Evolutionary conservation across 2,329 filamentous ascomycete species (phyloP).

Genomic region (Iodosphaeria phyllophila): DNA sequence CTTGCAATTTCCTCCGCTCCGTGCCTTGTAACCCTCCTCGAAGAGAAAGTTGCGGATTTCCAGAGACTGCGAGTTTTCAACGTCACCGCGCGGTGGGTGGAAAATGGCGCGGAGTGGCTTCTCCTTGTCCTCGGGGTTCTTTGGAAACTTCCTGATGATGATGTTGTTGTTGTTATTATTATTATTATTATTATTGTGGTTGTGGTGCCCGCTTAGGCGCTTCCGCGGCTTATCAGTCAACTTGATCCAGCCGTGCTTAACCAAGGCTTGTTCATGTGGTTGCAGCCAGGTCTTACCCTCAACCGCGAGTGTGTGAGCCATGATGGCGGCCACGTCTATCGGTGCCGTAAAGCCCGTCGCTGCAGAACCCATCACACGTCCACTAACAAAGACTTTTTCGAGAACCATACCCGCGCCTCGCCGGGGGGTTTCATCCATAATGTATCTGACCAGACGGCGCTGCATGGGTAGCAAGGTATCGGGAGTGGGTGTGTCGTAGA

Average conservation of each 20-base stretch:
- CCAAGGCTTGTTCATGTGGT: slow-evolving; percentile 11
- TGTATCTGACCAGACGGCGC: slow-evolving; percentile 19
- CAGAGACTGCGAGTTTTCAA: not conserved
- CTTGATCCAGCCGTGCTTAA: slow-evolving; percentile 18
- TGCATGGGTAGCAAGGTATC: slow-evolving; percentile 24
- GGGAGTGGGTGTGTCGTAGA: slow-evolving; percentile 3
- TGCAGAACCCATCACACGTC: too few relatives aligned
- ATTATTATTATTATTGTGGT: too few relatives aligned
- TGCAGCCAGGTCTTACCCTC: slow-evolving; percentile 19
- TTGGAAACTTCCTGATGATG: slow-evolving; percentile 6
- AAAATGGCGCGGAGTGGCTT: slow-evolving; percentile 21
- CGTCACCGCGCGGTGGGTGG: slow-evolving; percentile 21
- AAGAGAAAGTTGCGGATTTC: slow-evolving; percentile 21
- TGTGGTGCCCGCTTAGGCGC: not conserved
- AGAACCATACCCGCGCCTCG: slow-evolving; percentile 18
- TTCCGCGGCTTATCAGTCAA: not conserved
- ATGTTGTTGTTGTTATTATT: too few relatives aligned
- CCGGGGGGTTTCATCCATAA: slow-evolving; percentile 12
- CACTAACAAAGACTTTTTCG: slow-evolving; percentile 25
- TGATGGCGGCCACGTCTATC: slow-evolving; percentile 23
- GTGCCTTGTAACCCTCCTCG: slow-evolving; percentile 14
- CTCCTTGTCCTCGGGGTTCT: slow-evolving; percentile 7
- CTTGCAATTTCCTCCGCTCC: slow-evolving; percentile 4
- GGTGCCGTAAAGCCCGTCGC: too few relatives aligned
- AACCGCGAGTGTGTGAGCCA: too few relatives aligned